Percentiles rank a stretch among this genome's conserved stretches.
phyloP scores from a whole-genome alignment of 2,329 filamentous ascomycete species.

The Penicillium sp. region DNA sequence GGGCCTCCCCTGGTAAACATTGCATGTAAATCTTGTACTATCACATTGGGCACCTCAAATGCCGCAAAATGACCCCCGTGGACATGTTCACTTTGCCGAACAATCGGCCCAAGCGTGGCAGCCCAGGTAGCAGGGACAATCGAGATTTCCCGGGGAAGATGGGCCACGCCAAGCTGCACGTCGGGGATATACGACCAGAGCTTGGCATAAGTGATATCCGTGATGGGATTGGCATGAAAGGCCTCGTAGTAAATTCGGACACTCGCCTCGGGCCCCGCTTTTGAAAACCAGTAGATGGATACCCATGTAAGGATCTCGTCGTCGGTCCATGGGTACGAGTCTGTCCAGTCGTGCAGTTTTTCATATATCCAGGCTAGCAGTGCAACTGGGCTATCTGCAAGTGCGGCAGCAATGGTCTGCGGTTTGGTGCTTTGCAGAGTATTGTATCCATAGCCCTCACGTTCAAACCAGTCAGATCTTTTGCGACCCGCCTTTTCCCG shows the following conservation, averaged over 20 bases:
- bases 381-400: conserved; percentile 65
- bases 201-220: conserved; percentile 8
- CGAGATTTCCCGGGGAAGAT: conserved; percentile 19
- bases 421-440: conserved; percentile 62
- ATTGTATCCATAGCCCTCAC: conserved; percentile 48
- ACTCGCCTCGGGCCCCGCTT: conserved; percentile 63
- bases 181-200: conserved; percentile 12
- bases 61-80: conserved; percentile 22
- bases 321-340: conserved; percentile 66
- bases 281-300: conserved; percentile 66
- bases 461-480: conserved; percentile 18
- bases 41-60: conserved; percentile 18
- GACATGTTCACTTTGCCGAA: conserved; percentile 16
- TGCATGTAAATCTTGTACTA: conserved; percentile 12
- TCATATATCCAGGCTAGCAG: conserved; percentile 75
- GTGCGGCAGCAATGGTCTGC: conserved; percentile 63
- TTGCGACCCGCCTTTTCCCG: conserved; percentile 16
- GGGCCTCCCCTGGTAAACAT: conserved; percentile 17
- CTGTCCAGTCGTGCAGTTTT: conserved; percentile 74
- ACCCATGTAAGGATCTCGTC: conserved; percentile 74
- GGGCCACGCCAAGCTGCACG: conserved; percentile 18
- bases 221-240: conserved; percentile 1
- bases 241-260: conserved; percentile 69
- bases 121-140: conserved; percentile 20
- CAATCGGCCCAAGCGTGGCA: conserved; percentile 15